These are phyloP conservation scores for Adiantum capillusveneris DNA, from an alignment of 75 land plant genomes.

Conservation along the genomic window DNA sequence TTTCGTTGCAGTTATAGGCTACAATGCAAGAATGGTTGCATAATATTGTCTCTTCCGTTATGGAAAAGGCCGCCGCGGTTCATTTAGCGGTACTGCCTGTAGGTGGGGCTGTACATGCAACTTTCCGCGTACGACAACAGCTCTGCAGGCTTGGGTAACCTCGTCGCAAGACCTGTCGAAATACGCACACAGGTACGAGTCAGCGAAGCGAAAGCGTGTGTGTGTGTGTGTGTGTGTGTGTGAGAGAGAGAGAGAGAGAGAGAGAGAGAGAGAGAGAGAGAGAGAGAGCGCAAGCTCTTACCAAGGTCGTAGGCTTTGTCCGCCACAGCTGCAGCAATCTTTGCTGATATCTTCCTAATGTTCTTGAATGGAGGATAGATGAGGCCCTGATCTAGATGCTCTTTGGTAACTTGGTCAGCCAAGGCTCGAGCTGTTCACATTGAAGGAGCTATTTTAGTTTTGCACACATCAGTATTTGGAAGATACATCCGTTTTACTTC, in stretches of 20 bases:
- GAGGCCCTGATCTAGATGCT: constrained; percentile 62
- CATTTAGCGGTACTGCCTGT: constrained; percentile 43
- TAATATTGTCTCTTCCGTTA: no score
- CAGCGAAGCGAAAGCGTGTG: no score
- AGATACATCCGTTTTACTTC: no score
- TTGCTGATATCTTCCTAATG: constrained; percentile 85
- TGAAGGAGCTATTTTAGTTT: background rate
- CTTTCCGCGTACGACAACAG: constrained; percentile 70
- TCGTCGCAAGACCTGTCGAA: constrained; percentile 56
- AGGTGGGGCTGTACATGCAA: constrained; percentile 81
- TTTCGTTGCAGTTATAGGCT: no score
- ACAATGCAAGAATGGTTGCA: no score
- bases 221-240: no score
- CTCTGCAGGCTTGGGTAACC: constrained; percentile 59
- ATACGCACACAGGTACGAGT: no score
- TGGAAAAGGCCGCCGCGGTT: no score
- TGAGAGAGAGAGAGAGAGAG: no score
- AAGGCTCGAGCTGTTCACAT: constrained; percentile 67
- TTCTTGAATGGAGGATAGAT: constrained; percentile 74
- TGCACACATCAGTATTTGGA: background rate
- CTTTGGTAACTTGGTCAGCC: constrained; percentile 55
- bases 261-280: no score
- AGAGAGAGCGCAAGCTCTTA: no score
- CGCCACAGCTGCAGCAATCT: constrained; percentile 60
- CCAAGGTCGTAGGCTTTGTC: constrained; percentile 48